Evolutionary conservation across 2,329 filamentous ascomycete species (phyloP), one percentile per base, ranked within the genome.

Genomic region (Fusarium sp.): DNA sequence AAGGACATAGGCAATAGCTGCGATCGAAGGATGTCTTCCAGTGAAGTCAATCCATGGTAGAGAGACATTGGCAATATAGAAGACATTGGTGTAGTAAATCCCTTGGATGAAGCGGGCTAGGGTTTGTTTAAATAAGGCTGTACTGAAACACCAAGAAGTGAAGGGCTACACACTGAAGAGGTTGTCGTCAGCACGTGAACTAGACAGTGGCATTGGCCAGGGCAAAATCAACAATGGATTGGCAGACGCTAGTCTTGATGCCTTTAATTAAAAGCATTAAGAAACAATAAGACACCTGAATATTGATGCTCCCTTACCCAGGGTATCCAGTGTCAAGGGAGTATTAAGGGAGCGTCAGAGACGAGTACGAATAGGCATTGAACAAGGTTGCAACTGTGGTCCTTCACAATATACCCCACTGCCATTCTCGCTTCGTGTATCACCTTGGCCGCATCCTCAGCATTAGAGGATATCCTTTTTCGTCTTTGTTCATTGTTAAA

Each of bases 291-390:
- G 39, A 38, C 15, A 50, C 15, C 45, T 44, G 54, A 44, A 42
- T 54, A 68, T 51, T 57, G 31, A 45, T 18, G 48, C 58, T 63
- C 71, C 72, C 72, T 74, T 70, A 12, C 53, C 44, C 55, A 72
- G 68, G 71, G 71, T 35, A 42, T 45, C 22, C 50, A 12, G 31
- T 50, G n/a, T 44, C 8, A 67, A 55, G 65, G 47, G 70, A 51
- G 31, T 11, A 8, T 56, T 12, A 33, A 72, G 62, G 67, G 67
- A 68, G 63, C 12, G 30, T 36, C 41, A 51, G 20, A 24, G 36
- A 33, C 14, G 26, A 42, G 16, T 35, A 59, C 28, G 28, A 39
- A 36, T 28, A 31, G 20, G 26, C 20, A 8, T 22, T 48, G 20
- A n/a, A 36, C 33, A 41, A 54, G 47, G 30, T 15, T 45, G 31